Base-by-base conservation (phyloP, 768 basidiomycete species). In the Crepidotus variabilis region DNA sequence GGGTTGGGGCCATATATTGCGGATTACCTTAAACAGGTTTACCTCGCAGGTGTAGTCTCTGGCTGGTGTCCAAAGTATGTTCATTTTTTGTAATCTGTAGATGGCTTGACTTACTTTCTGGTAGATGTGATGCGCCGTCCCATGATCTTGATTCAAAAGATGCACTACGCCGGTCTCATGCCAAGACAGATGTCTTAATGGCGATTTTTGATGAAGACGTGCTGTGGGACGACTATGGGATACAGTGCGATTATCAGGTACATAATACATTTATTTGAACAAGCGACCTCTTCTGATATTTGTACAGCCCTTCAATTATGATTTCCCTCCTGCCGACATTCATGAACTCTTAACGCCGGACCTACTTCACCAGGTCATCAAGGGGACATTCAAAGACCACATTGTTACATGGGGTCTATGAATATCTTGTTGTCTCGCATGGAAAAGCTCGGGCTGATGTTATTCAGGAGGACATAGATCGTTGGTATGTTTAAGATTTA, bases 341-440 rank as follows among this genome's bases (percentile, higher is more conserved):
- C 68, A 74, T 57, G 64, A 63, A 16, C 61, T 72, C 2, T 43
- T 75, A 0, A 48, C 69, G 9, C 71, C 73, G 1, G 71, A 75
- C 57, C 60, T 75, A 1, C 65, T 75, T 1, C 74, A 77, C 57
- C 74, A 77, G 58, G 22, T 77, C 13, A 75, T 77, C 60, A 75
- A 75, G 53, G 73, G 75, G 4, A 67, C 63, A 0, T 77, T 76
- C 61, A 76, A 75, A 52, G 75, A 75, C 49, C 75, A 76, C 54
- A 58, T 76, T 9, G 74, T 77, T 0, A 51, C 51, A 8, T 77
- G 75, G n/a, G 75, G 67, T 73, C 0, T 50, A 56, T 1, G 57
- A 71, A 13, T 78, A 75, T 49, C 60, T 79, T 2, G 33, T 28
- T 56, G 66, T 61, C 39, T 21, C 33, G 2, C 24, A 60, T 55